Percentiles rank a stretch among this genome's conserved stretches.
phyloP scores from a whole-genome alignment of 352 stramenopile species.

The Phytophthora parvispora region DNA sequence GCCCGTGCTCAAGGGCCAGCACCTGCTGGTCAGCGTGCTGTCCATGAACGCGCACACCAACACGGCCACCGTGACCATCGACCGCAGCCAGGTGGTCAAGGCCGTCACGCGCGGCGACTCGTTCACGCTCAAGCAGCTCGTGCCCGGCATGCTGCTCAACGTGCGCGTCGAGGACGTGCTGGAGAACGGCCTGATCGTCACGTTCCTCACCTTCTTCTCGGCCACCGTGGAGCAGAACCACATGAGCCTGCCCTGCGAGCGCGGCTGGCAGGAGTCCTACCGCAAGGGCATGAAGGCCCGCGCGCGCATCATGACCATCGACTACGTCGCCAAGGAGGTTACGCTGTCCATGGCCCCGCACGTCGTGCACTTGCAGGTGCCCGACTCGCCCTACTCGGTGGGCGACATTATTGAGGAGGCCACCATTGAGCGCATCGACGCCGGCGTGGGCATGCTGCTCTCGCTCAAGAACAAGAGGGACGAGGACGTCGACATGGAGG shows the following conservation, averaged over 20 bases:
- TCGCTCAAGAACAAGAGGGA: slow-evolving; percentile 63
- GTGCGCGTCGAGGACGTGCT: slow-evolving; percentile 93
- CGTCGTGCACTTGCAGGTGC: slow-evolving; percentile 82
- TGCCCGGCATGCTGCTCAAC: slow-evolving; percentile 95
- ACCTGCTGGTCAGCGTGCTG: slow-evolving; percentile 74
- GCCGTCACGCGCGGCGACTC: slow-evolving; percentile 83
- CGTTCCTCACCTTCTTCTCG: slow-evolving; percentile 92
- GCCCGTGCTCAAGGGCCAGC: slow-evolving; percentile 63
- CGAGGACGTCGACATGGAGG: slow-evolving; percentile 66
- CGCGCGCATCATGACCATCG: slow-evolving; percentile 88
- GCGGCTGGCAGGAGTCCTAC: slow-evolving; percentile 81
- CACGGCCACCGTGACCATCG: slow-evolving; percentile 74
- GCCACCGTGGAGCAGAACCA: slow-evolving; percentile 92
- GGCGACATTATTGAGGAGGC: slow-evolving; percentile 82
- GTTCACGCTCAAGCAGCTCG: slow-evolving; percentile 91
- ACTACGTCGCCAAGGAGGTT: slow-evolving; percentile 78
- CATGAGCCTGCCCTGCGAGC: slow-evolving; percentile 86
- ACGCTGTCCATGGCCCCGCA: slow-evolving; percentile 90
- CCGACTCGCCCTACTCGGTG: slow-evolving; percentile 60
- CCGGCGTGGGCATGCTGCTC: slow-evolving; percentile 89
- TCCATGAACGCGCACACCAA: slow-evolving; percentile 85
- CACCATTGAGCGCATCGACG: slow-evolving; percentile 85
- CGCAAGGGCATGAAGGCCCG: slow-evolving; percentile 87
- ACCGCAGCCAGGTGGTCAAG: slow-evolving; percentile 77
- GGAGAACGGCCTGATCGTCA: slow-evolving; percentile 86